Conservation (phyloP, 768 basidiomycete genomes). For the Leccinellum rugosiceps region DNA sequence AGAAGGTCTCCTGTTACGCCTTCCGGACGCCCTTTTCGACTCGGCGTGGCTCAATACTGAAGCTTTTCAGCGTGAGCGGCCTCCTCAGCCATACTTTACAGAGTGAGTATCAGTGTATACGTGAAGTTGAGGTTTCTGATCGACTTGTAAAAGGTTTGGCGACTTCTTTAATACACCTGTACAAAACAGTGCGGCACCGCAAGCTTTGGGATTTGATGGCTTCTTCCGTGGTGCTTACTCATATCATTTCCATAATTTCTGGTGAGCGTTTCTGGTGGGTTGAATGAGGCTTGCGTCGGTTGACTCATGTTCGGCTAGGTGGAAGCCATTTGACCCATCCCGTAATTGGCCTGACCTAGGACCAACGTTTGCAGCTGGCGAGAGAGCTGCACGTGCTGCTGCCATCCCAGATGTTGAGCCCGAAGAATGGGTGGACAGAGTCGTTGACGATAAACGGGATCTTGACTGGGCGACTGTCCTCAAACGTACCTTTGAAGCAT, state of each 20-base stretch:
- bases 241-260: conserved; percentile 95
- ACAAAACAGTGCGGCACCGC: conserved; percentile 73
- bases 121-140: conserved; percentile 1
- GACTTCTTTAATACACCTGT: conserved; percentile 86
- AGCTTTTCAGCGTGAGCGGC: conserved; percentile 85
- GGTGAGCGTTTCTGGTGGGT: conserved; percentile 46
- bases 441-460: conserved; percentile 71
- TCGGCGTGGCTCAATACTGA: conserved; percentile 97
- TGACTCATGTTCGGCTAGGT: conserved; percentile 49
- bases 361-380: conserved; percentile 68
- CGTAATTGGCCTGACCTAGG: conserved; percentile 98
- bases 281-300: background rate
- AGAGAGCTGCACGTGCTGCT: conserved; percentile 58
- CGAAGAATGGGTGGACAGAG: conserved; percentile 39
- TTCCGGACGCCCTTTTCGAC: conserved; percentile 96
- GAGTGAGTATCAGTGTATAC: conserved; percentile 46
- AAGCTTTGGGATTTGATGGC: conserved; percentile 87
- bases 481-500: conserved; percentile 94
- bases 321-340: conserved; percentile 89
- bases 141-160: conserved; percentile 54
- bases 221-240: conserved; percentile 96
- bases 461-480: conserved; percentile 91
- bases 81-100: conserved; percentile 91
- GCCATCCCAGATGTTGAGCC: conserved; percentile 31
- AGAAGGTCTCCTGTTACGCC: conserved; percentile 76